phyloP scores from a whole-genome alignment of 768 basidiomycete species.

The Tylopilus balloui region DNA sequence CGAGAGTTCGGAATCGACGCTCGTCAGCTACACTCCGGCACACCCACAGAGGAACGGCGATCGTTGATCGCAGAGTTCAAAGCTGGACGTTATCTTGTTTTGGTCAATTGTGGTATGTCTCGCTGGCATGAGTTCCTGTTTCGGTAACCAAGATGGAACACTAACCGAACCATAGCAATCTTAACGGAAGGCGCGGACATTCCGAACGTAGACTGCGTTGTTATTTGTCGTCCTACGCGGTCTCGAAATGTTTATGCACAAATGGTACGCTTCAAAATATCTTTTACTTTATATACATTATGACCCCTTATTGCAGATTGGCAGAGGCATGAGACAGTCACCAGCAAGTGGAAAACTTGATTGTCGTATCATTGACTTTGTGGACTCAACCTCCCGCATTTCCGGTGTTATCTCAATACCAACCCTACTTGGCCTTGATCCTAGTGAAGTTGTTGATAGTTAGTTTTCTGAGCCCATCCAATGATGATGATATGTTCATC shows the following conservation, averaged over 20 bases:
- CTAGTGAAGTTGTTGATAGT: slow-evolving; percentile 62
- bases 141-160: neutral
- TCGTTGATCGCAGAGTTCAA: slow-evolving; percentile 64
- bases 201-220: slow-evolving; percentile 88
- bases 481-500: neutral
- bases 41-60: slow-evolving; percentile 59
- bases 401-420: slow-evolving; percentile 73
- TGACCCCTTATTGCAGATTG: slow-evolving; percentile 57
- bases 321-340: slow-evolving; percentile 85
- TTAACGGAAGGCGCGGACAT: slow-evolving; percentile 94
- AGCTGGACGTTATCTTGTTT: slow-evolving; percentile 71
- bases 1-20: slow-evolving; percentile 78
- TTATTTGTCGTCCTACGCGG: slow-evolving; percentile 84
- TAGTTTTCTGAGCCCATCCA: slow-evolving; percentile 6
- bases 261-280: slow-evolving; percentile 54
- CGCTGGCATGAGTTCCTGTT: slow-evolving; percentile 10
- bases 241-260: slow-evolving; percentile 89
- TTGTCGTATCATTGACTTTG: slow-evolving; percentile 89
- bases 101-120: slow-evolving; percentile 81
- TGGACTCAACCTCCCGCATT: slow-evolving; percentile 67
- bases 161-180: slow-evolving; percentile 46
- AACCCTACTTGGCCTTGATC: slow-evolving; percentile 81
- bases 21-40: slow-evolving; percentile 69
- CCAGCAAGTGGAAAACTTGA: slow-evolving; percentile 75
- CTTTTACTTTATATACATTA: neutral